Percentiles rank a stretch among this genome's conserved stretches.
Evolutionary conservation across 1,284 basidiomycete species (phyloP).

Genomic region (Trichosporon faecale): DNA sequence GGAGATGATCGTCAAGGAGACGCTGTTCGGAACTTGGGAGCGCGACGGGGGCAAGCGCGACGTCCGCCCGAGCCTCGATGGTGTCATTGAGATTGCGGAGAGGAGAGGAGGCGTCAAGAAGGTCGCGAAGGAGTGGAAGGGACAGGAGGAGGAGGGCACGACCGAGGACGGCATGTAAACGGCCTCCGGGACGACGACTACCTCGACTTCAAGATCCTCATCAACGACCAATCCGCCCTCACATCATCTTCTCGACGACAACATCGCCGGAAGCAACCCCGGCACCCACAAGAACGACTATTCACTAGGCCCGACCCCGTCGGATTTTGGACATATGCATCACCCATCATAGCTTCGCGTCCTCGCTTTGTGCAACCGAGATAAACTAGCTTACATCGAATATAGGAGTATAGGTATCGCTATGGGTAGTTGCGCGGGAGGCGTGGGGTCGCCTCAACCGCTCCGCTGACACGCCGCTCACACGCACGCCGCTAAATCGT

Average conservation of each 20-base stretch:
- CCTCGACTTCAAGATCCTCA: background rate
- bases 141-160: slow-evolving; percentile 24
- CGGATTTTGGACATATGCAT: slow-evolving; percentile 9
- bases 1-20: slow-evolving; percentile 41
- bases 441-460: too few relatives aligned
- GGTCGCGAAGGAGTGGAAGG: slow-evolving; percentile 33
- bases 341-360: slow-evolving; percentile 7
- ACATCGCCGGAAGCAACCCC: background rate
- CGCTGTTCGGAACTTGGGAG: slow-evolving; percentile 45
- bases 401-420: background rate
- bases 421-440: background rate
- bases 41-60: slow-evolving; percentile 24
- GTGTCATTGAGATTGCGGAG: slow-evolving; percentile 38
- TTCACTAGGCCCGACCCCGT: background rate
- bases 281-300: background rate
- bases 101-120: slow-evolving; percentile 34
- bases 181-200: background rate
- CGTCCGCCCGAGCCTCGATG: slow-evolving; percentile 36
- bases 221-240: background rate
- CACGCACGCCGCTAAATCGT: background rate
- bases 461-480: too few relatives aligned
- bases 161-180: slow-evolving; percentile 25
- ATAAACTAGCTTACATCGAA: background rate
- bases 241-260: background rate
- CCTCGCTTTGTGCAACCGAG: too few relatives aligned